Evolutionary conservation across 108 stramenopile genomes (phyloP).

Genomic region (Cyclotella atomus): DNA sequence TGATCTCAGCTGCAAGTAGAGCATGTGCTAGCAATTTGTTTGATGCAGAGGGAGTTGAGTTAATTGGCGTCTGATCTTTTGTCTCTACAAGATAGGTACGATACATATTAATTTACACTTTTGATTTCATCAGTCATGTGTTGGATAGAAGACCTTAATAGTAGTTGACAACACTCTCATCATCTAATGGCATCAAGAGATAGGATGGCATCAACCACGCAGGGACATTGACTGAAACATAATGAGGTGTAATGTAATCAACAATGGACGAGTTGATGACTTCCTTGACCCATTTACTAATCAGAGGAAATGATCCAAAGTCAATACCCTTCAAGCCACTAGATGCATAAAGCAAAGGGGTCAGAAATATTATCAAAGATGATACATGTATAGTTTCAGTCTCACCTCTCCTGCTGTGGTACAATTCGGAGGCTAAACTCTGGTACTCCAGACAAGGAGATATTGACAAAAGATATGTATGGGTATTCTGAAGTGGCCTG

Average conservation of each 20-base stretch:
- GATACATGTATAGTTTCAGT: background rate
- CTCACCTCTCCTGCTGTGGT: conserved; percentile 46
- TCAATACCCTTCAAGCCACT: conserved; percentile 57
- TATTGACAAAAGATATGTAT: conserved; percentile 42
- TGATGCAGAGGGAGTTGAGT: too few relatives aligned
- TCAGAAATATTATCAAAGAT: too few relatives aligned
- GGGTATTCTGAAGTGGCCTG: conserved; percentile 39
- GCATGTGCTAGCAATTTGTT: too few relatives aligned
- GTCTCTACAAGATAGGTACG: too few relatives aligned
- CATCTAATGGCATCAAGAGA: too few relatives aligned
- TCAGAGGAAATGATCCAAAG: conserved; percentile 49
- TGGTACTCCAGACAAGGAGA: conserved; percentile 42
- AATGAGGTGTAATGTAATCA: conserved; percentile 39
- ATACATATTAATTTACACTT: too few relatives aligned
- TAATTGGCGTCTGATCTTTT: too few relatives aligned
- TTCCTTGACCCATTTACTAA: conserved; percentile 52
- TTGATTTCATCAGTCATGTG: background rate
- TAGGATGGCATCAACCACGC: conserved; percentile 29
- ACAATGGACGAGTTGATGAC: conserved; percentile 20
- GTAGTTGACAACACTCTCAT: conserved; percentile 7
- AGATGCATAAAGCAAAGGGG: background rate
- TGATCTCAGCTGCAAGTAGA: background rate
- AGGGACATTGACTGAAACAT: conserved; percentile 45
- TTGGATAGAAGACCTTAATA: background rate
- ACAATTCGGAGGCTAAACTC: conserved; percentile 40